Conservation (phyloP, 2,329 filamentous ascomycete species). For the Ceratocystis colombiana region DNA sequence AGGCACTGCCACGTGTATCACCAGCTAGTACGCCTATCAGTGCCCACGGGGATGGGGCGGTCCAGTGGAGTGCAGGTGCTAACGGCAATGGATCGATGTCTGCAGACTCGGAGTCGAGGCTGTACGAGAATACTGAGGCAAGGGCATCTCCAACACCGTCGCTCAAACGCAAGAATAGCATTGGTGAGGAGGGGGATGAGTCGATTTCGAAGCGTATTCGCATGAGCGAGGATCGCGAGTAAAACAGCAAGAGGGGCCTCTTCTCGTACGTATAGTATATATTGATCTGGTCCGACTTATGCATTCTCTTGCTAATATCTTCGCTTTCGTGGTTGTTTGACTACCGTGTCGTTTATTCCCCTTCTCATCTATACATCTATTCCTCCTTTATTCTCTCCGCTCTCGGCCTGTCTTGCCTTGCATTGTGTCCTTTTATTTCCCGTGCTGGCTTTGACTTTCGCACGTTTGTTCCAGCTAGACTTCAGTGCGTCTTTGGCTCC, state of each 20-base stretch:
- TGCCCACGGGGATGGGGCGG: not conserved
- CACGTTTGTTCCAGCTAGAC: not conserved
- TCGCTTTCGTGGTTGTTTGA: not conserved
- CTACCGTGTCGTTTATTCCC: not conserved
- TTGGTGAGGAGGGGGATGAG: constrained; percentile 15
- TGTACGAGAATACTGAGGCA: constrained; percentile 18
- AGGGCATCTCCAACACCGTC: constrained; percentile 13
- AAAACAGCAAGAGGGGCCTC: too few relatives aligned
- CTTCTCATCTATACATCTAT: not conserved
- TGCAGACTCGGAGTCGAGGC: too few relatives aligned
- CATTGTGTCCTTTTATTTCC: not conserved
- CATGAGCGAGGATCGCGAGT: constrained; percentile 8
- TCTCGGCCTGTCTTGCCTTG: not conserved
- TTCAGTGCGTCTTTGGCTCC: not conserved
- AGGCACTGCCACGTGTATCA: constrained; percentile 7
- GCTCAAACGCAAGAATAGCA: constrained; percentile 21
- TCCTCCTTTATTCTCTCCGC: not conserved
- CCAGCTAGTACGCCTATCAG: constrained; percentile 34
- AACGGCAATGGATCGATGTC: too few relatives aligned
- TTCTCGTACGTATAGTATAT: too few relatives aligned
- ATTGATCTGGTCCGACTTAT: too few relatives aligned
- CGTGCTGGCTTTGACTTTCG: not conserved
- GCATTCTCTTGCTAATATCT: not conserved
- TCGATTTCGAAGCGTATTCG: constrained; percentile 15
- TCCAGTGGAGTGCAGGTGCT: too few relatives aligned